Base-by-base conservation (phyloP, 1,139 yeast genomes). In the Taphrina confusa region DNA sequence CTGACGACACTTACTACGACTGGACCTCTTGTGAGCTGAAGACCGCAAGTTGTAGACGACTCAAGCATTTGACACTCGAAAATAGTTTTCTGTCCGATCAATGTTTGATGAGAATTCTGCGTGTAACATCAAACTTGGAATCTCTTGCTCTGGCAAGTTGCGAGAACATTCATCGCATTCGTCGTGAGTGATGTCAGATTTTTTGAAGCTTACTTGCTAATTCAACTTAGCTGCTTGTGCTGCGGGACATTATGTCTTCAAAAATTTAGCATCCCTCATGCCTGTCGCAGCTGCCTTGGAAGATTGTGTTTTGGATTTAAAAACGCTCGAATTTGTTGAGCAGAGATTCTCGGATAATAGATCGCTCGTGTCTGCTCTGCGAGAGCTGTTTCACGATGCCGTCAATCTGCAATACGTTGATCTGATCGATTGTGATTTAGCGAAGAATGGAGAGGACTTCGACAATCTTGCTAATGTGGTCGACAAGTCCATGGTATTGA, bases 81-180 rank as follows among this genome's bases (percentile, higher is more conserved):
- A 47, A 47, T 22, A 31, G 27, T 4, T 47, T 27, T 42, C 22
- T 47, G 6, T 31, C 40, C 6, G 52, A 47, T 28, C 42, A 31
- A 28, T 47, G 52, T 22, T 42, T 47, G 9, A 47, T 20, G 31
- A 16, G 52, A 12, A 22, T 47, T 11, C 40, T 33, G 1, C 42
- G 52, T 4, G 52, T 47, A 2, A 20, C 34, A 16, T 31, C 42
- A 8, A 22, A 33, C 12, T 31, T 47, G 5, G 52, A 47, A 23
- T 8, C 3, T 16, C 30, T 47, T 20, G 52, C 52, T 4, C 30
- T 47, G 9, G 18, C 52, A 9, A 22, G 23, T 20, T 47, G 52
- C 33, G 52, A 47, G 18, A 42, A 47, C 14, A 47, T 47, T 4
- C 52, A 47, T 33, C 39, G 52, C 16, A 31, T 47, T 14, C 39